These are phyloP conservation scores for Ceratocystiopsis sp. DNA, from an alignment of 2,329 filamentous ascomycete genomes.

Conservation along the genomic window DNA sequence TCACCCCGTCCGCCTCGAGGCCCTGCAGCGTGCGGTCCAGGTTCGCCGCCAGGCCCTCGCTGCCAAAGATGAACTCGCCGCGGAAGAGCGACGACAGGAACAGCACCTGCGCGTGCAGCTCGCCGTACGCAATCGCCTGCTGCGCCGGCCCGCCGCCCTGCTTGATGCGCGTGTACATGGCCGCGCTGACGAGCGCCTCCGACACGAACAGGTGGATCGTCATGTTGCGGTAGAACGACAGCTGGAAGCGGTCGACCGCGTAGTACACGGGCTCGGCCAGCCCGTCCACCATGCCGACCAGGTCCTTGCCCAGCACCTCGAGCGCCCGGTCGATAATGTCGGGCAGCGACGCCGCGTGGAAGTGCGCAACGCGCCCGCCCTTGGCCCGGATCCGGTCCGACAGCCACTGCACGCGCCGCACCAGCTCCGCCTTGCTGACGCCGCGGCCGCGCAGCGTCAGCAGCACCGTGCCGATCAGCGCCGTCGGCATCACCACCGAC, in stretches of 20 bases:
- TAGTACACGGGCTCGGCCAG: constrained; percentile 85
- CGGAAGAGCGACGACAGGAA: constrained; percentile 91
- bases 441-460: constrained; percentile 82
- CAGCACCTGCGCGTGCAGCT: constrained; percentile 60
- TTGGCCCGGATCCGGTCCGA: constrained; percentile 65
- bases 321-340: constrained; percentile 78
- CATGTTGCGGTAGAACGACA: constrained; percentile 98
- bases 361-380: constrained; percentile 85
- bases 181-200: constrained; percentile 75
- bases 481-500: constrained; percentile 95
- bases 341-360: constrained; percentile 61
- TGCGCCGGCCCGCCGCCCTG: constrained; percentile 68
- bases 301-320: constrained; percentile 75
- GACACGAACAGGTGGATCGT: constrained; percentile 96
- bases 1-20: constrained; percentile 63
- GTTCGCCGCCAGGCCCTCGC: constrained; percentile 66
- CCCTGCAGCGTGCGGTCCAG: constrained; percentile 62
- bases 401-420: constrained; percentile 81
- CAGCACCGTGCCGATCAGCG: constrained; percentile 83
- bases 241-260: constrained; percentile 87
- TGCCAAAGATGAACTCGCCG: constrained; percentile 91
- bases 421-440: constrained; percentile 72
- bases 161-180: constrained; percentile 84
- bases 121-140: constrained; percentile 60
- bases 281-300: constrained; percentile 65